These are phyloP conservation scores for Scheffersomyces coipomensis DNA, from an alignment of 805 yeast species.

Conservation along the genomic window DNA sequence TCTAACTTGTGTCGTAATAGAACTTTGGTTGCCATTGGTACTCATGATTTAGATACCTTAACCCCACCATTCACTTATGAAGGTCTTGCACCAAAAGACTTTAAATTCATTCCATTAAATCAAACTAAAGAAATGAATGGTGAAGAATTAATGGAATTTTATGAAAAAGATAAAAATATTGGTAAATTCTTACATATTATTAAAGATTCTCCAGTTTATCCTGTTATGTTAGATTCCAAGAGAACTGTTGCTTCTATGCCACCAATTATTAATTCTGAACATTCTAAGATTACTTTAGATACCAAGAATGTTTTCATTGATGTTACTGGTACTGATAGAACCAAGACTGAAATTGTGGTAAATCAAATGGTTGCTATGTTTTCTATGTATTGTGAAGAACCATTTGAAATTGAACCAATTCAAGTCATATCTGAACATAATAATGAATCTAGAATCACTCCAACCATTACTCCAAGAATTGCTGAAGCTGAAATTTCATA, in stretches of 20 bases:
- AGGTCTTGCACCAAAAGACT: slow-evolving; percentile 74
- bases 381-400: slow-evolving; percentile 76
- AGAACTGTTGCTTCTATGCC: slow-evolving; percentile 88
- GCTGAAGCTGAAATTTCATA: slow-evolving; percentile 76
- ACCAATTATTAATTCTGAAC: slow-evolving; percentile 93
- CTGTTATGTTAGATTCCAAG: slow-evolving; percentile 79
- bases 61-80: slow-evolving; percentile 84
- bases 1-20: slow-evolving; percentile 95
- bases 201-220: slow-evolving; percentile 83
- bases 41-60: slow-evolving; percentile 87
- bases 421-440: slow-evolving; percentile 81
- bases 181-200: slow-evolving; percentile 88
- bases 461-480: slow-evolving; percentile 64
- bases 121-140: slow-evolving; percentile 73
- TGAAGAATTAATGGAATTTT: slow-evolving; percentile 78
- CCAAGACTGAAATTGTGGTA: slow-evolving; percentile 90
- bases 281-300: slow-evolving; percentile 79
- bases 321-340: slow-evolving; percentile 90
- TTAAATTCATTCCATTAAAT: slow-evolving; percentile 74
- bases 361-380: slow-evolving; percentile 95
- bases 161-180: slow-evolving; percentile 85
- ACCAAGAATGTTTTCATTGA: slow-evolving; percentile 91
- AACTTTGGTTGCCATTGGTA: slow-evolving; percentile 96
- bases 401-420: slow-evolving; percentile 89
- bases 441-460: slow-evolving; percentile 70